These are phyloP conservation scores for Iris macrosiphon DNA, from an alignment of 106 monocot genomes.

Conservation along the genomic window DNA sequence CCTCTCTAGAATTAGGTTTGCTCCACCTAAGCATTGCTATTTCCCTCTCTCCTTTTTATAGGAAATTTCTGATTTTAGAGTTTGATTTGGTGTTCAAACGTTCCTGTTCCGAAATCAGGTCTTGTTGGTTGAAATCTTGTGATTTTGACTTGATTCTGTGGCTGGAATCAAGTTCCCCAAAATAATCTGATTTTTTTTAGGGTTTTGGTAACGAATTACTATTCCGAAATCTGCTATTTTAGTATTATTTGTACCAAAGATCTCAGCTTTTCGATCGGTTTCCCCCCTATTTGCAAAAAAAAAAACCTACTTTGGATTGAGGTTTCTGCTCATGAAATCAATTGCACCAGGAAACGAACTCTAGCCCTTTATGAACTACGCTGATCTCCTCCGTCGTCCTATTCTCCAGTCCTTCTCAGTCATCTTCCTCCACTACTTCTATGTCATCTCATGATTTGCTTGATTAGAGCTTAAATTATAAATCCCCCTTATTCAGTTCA, in stretches of 20 bases:
- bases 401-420: slow-evolving; percentile 24
- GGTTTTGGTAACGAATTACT: neutral
- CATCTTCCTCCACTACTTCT: slow-evolving; percentile 21
- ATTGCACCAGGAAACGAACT: neutral
- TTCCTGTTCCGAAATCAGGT: neutral
- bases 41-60: neutral
- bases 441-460: slow-evolving; percentile 19
- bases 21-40: too few species aligned
- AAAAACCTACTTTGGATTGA: neutral
- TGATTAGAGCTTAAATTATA: too few species aligned
- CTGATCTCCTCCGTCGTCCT: slow-evolving; percentile 1
- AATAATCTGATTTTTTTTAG: neutral
- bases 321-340: slow-evolving; percentile 4
- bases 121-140: neutral
- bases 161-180: neutral
- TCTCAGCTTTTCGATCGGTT: neutral
- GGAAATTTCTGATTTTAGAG: neutral
- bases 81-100: neutral
- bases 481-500: neutral
- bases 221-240: neutral
- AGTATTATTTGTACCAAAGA: neutral
- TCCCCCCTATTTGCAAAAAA: neutral
- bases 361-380: slow-evolving; percentile 4
- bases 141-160: neutral
- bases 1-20: too few species aligned